phyloP scores from a whole-genome alignment of 2,329 filamentous ascomycete genomes.

The Neophaeococcomyces mojaviensis region DNA sequence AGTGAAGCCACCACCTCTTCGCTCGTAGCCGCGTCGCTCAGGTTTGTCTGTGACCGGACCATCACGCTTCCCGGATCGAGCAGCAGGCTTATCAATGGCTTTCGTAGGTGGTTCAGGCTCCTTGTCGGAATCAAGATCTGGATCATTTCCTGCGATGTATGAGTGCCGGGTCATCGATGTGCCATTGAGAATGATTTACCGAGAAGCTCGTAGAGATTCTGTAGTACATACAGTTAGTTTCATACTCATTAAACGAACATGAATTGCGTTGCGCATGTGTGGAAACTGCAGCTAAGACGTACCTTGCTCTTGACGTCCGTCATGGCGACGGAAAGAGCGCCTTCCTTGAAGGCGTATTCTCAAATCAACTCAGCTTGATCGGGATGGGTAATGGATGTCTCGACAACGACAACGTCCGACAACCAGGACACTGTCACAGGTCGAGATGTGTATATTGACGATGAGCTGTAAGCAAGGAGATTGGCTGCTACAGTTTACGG shows the following conservation, averaged over 20 bases:
- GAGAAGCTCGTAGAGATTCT: constrained; percentile 99
- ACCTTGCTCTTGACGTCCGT: constrained; percentile 48
- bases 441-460: constrained; percentile 13
- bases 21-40: constrained; percentile 40
- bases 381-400: constrained; percentile 11
- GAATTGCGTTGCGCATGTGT: constrained; percentile 10
- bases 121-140: constrained; percentile 65
- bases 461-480: constrained; percentile 1
- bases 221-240: constrained; percentile 32
- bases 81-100: constrained; percentile 75
- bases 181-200: constrained; percentile 52
- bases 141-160: constrained; percentile 54
- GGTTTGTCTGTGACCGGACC: constrained; percentile 63
- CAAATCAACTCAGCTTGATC: constrained; percentile 39
- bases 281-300: constrained; percentile 22
- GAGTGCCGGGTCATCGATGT: constrained; percentile 13
- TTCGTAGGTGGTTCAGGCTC: constrained; percentile 71
- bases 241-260: constrained; percentile 10
- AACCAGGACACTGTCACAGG: constrained; percentile 19
- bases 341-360: constrained; percentile 45
- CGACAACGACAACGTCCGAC: constrained; percentile 22
- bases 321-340: constrained; percentile 43
- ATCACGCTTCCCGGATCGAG: constrained; percentile 80
- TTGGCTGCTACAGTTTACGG: not conserved
- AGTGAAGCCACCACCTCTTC: constrained; percentile 51